These are phyloP conservation scores for Pholiota microspora DNA, from an alignment of 768 basidiomycete species.

Conservation along the genomic window DNA sequence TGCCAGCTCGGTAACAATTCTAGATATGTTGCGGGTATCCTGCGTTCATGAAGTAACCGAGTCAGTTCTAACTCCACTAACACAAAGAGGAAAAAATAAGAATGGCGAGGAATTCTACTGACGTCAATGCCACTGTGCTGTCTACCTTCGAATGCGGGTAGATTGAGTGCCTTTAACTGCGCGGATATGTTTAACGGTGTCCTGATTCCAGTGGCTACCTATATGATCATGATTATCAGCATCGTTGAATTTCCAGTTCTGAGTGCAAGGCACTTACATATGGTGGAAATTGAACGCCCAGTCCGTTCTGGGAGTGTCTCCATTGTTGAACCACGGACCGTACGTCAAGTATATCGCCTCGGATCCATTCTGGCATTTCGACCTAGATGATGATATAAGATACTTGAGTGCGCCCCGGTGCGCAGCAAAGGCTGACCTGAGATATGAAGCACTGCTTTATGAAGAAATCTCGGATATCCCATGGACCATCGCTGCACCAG, in stretches of 20 bases:
- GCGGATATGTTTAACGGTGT: slow-evolving; percentile 63
- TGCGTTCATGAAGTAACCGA: slow-evolving; percentile 30
- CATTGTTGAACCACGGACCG: slow-evolving; percentile 56
- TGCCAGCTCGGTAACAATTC: slow-evolving; percentile 79
- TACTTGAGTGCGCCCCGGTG: background rate
- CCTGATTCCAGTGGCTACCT: slow-evolving; percentile 26
- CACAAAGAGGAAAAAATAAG: slow-evolving; percentile 15
- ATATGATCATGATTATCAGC: slow-evolving; percentile 2
- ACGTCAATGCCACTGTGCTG: slow-evolving; percentile 91
- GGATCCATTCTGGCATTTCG: slow-evolving; percentile 70
- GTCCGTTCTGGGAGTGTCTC: slow-evolving; percentile 26
- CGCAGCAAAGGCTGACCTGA: slow-evolving; percentile 41
- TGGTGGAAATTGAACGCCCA: background rate
- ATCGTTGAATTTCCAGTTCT: background rate
- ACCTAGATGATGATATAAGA: slow-evolving; percentile 37
- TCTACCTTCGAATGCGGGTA: slow-evolving; percentile 79
- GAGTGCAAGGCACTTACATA: background rate
- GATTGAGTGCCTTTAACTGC: slow-evolving; percentile 71
- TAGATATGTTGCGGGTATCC: slow-evolving; percentile 89
- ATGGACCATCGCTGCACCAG: slow-evolving; percentile 86
- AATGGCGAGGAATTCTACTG: slow-evolving; percentile 31
- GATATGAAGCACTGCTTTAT: slow-evolving; percentile 91
- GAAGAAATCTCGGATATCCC: slow-evolving; percentile 80
- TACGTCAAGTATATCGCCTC: slow-evolving; percentile 73
- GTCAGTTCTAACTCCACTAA: slow-evolving; percentile 15